These are phyloP conservation scores for Ophiostoma populinum DNA, from an alignment of 2,329 filamentous ascomycete species.

Conservation along the genomic window DNA sequence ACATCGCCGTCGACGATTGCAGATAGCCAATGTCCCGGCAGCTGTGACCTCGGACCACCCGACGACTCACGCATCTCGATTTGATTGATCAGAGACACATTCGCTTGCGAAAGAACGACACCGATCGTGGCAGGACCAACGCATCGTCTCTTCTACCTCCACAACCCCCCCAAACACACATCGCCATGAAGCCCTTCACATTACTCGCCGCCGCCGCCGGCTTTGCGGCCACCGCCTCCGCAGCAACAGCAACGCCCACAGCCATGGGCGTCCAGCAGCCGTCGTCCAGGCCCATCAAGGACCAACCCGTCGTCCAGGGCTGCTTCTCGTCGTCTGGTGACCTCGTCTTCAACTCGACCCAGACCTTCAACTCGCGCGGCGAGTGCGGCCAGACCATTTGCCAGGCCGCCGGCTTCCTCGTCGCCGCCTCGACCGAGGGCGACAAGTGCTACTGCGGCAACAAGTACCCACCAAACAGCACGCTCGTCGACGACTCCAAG, in stretches of 20 bases:
- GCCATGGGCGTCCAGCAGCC: constrained; percentile 20
- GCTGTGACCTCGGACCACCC: constrained; percentile 3
- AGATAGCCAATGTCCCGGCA: constrained; percentile 9
- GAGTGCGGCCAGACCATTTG: constrained; percentile 24
- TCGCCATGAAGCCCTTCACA: constrained; percentile 9
- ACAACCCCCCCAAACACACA: not conserved
- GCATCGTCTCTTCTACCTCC: not conserved
- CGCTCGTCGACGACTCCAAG: constrained; percentile 34
- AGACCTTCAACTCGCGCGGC: constrained; percentile 23
- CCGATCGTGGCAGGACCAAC: constrained; percentile 9
- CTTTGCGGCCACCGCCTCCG: constrained; percentile 5
- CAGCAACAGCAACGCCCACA: constrained; percentile 5
- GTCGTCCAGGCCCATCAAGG: constrained; percentile 19
- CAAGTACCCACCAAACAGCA: constrained; percentile 40
- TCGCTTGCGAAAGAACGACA: not conserved
- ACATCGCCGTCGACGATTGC: too few relatives aligned
- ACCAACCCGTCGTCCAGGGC: constrained; percentile 28
- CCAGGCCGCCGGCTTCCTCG: constrained; percentile 26
- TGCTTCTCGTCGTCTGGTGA: constrained; percentile 31
- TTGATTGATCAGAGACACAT: not conserved
- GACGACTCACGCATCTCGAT: too few relatives aligned
- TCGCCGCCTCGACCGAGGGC: constrained; percentile 45
- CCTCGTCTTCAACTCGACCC: constrained; percentile 14
- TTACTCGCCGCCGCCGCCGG: constrained; percentile 9
- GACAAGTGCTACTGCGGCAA: constrained; percentile 59